phyloP scores from a whole-genome alignment of 1,284 basidiomycete species.

The Leucoagaricus sp. region DNA sequence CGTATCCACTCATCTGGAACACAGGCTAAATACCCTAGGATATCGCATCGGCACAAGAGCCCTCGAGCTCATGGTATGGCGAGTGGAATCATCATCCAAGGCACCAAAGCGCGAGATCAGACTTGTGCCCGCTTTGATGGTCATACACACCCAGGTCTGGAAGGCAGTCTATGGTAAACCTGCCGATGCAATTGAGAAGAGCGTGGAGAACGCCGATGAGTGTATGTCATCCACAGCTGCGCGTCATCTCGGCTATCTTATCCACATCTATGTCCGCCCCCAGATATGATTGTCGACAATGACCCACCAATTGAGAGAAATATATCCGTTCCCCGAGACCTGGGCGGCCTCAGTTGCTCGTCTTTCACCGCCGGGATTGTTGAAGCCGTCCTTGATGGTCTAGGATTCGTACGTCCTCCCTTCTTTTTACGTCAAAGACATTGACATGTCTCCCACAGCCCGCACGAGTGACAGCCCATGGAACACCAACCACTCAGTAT shows the following conservation, averaged over 20 bases:
- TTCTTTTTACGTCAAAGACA: neutral
- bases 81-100: conserved; percentile 70
- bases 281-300: conserved; percentile 99
- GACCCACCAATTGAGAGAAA: conserved; percentile 89
- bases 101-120: conserved; percentile 87
- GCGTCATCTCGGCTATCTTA: conserved; percentile 4
- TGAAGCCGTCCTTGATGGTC: conserved; percentile 94
- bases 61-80: conserved; percentile 77
- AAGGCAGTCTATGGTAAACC: conserved; percentile 90
- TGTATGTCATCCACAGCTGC: conserved; percentile 48
- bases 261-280: conserved; percentile 5
- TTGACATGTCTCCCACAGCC: conserved; percentile 56
- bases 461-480: conserved; percentile 95
- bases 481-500: conserved; percentile 80
- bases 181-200: conserved; percentile 94
- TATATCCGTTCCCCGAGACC: conserved; percentile 93
- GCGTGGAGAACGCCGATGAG: conserved; percentile 94
- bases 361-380: conserved; percentile 97
- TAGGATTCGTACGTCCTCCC: conserved; percentile 81
- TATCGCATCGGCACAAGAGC: conserved; percentile 87
- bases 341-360: conserved; percentile 93
- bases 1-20: conserved; percentile 14
- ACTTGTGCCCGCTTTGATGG: conserved; percentile 87
- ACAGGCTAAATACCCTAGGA: conserved; percentile 86
- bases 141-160: conserved; percentile 93